Base-by-base conservation (phyloP, 2,329 filamentous ascomycete species). In the Cryphonectria nitschkei region DNA sequence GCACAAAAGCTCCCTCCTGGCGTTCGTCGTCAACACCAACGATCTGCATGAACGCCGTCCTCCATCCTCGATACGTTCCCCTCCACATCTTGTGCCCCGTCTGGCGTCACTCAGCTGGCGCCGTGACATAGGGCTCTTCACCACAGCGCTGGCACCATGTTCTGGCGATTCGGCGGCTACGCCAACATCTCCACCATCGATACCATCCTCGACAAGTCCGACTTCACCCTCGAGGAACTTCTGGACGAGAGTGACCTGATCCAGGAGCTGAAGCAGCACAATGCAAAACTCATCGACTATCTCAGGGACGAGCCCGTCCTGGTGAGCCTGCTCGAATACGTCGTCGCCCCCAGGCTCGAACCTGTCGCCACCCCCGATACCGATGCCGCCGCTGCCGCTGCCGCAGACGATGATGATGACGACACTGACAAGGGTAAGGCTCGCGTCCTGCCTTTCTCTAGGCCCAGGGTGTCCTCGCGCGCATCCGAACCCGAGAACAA, bases 101-200 rank as follows among this genome's bases (percentile, higher is more conserved):
- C 69, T 68, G 69, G 70, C 69, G 69, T 68, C 65, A 67, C 54
- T 63, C 54, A 52, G 64, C 71, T 73, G 75, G 75, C 72, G 77
- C 78, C 69, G 75, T 78, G 73, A 77, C 75, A 68, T 78, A 77
- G 71, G 73, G 64, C 26, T 66, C 50, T 52, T 62, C 32, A 32
- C 32, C 65, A 71, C 62, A 68, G 52, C 77, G 77, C 71, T 66
- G 80, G 79, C 90, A 95, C 82, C 86, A 99, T 99, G 96, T 99
- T 99, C 84, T 99, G 96, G 96, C 92, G 95, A 84, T 99, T 98
- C 88, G 95, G 96, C 88, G 94, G 94, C 80, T 98, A 98, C 88
- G 93, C 95, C 87, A 97, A 94, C 87, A 92, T 97, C 83, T 98
- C 95, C 78, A 92, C 95, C 79, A 94, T 99, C 82, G 96, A 98